phyloP scores from a whole-genome alignment of 345 rosid species.

The Conringia planisiliqua region DNA sequence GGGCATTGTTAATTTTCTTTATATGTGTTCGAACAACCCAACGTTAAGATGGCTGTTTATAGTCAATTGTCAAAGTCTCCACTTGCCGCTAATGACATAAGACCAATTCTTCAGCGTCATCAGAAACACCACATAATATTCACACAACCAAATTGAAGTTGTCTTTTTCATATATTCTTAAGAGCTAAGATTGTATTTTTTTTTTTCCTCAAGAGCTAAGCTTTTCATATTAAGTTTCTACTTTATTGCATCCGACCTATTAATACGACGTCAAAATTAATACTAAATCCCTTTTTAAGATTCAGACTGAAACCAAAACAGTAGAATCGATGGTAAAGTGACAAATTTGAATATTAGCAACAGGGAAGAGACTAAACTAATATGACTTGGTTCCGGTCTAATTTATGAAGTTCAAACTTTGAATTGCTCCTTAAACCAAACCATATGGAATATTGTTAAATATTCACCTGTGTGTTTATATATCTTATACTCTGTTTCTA shows the following conservation, averaged over 20 bases:
- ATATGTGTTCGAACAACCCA: conserved; percentile 1
- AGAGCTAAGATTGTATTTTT: neutral
- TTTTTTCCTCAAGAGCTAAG: neutral
- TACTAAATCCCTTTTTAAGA: neutral
- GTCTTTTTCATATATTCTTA: neutral
- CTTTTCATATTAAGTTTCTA: neutral
- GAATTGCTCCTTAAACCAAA: neutral
- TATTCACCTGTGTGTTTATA: neutral
- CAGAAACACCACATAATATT: conserved; percentile 6
- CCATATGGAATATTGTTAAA: neutral
- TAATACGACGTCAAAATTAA: neutral
- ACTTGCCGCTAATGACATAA: conserved; percentile 29
- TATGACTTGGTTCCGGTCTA: neutral
- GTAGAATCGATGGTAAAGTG: neutral
- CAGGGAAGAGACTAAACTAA: neutral
- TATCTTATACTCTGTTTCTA: neutral
- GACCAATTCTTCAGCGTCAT: conserved; percentile 24
- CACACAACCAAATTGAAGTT: conserved; percentile 6
- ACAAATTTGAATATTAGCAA: neutral
- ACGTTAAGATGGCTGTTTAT: conserved; percentile 23
- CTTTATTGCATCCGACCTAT: neutral
- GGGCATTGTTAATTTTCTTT: conserved; percentile 17
- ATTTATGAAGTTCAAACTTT: neutral
- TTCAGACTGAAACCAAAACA: neutral
- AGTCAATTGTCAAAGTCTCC: conserved; percentile 28